Evolutionary conservation across 345 rosid genomes (phyloP), one percentile per base, ranked within the genome.

Genomic region (Eucalyptus grandis): DNA sequence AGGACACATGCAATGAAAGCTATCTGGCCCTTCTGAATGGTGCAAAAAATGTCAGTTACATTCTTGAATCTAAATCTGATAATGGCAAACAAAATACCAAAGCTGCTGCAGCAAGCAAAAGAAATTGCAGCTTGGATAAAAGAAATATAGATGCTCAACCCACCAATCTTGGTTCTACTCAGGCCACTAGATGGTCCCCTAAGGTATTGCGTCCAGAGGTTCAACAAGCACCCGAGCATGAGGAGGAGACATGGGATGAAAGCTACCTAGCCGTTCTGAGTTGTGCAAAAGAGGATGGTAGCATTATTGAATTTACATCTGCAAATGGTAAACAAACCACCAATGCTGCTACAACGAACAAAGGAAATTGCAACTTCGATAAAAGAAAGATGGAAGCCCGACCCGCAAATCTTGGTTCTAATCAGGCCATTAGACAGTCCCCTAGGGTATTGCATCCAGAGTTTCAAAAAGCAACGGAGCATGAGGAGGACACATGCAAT

Each of bases 1-100:
- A 58, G 62, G 69, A 82, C 62, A 72, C 40, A 34, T 86, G 69
- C 44, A 95, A 94, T 86, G 90, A 93, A 83, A 69, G 69, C 86
- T 92, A 91, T 86, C 49, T 11, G 13, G 83, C 43, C 11, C 88
- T 87, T 91, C 12, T 91, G 49, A 85, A 82, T 85, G 89, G 19
- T 89, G 22, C 91, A 47, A 90, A 49, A 82, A 87, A 69, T 5
- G 90, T 90, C 60, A 89, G 91, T 53, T 54, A 81, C 7, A 7
- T 86, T 86, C 40, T 82, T 22, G 88, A 90, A 62, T 53, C 86
- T 22, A 82, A 31, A 13, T 60, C 91, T 92, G 89, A 89, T 86
- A 88, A 43, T 89, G 93, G 89, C 65, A 50, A 60, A 50, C 65
- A 49, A 91, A 90, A 91, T 50, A 87, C 83, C 46, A 72, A 30